A percentile compares a stretch with the other conserved stretches of the same genome.
phyloP scores from a whole-genome alignment of 2,329 filamentous ascomycete species.

The Talaromyces sp. region DNA sequence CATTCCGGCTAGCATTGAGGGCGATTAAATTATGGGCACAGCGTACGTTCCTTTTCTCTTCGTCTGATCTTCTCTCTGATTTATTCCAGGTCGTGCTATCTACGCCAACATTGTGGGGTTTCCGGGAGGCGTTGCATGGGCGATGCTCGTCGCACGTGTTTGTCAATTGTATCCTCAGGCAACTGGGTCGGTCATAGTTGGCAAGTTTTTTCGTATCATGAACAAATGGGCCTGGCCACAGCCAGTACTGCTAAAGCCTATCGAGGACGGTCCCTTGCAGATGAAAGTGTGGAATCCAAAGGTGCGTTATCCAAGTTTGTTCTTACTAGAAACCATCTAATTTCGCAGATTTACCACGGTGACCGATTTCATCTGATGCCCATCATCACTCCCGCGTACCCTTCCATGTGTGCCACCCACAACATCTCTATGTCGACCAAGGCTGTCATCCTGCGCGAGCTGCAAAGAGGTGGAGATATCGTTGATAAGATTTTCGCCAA shows the following conservation, averaged over 20 bases:
- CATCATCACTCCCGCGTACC: constrained; percentile 95
- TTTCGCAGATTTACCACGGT: constrained; percentile 62
- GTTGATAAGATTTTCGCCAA: constrained; percentile 74
- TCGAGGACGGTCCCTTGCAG: constrained; percentile 74
- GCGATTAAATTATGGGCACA: constrained; percentile 97
- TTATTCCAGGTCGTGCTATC: constrained; percentile 64
- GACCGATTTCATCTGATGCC: constrained; percentile 92
- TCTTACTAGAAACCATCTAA: neutral
- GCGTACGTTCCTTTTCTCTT: constrained; percentile 35
- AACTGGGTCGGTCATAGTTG: constrained; percentile 78
- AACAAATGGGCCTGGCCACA: constrained; percentile 89
- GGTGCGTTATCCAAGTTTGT: constrained; percentile 42
- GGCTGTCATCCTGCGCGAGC: constrained; percentile 74
- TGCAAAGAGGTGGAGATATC: constrained; percentile 71
- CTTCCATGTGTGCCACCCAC: constrained; percentile 95
- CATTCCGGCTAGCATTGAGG: constrained; percentile 81
- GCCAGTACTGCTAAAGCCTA: constrained; percentile 83
- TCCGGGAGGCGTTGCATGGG: constrained; percentile 95
- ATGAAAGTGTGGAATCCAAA: constrained; percentile 93
- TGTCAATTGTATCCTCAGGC: constrained; percentile 96
- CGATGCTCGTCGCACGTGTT: constrained; percentile 91
- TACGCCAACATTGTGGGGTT: constrained; percentile 97
- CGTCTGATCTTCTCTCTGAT: constrained; percentile 10
- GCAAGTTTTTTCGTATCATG: constrained; percentile 93
- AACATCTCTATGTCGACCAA: constrained; percentile 87